Base-by-base conservation (phyloP, 768 basidiomycete species). In the Phanerochaete sordida region DNA sequence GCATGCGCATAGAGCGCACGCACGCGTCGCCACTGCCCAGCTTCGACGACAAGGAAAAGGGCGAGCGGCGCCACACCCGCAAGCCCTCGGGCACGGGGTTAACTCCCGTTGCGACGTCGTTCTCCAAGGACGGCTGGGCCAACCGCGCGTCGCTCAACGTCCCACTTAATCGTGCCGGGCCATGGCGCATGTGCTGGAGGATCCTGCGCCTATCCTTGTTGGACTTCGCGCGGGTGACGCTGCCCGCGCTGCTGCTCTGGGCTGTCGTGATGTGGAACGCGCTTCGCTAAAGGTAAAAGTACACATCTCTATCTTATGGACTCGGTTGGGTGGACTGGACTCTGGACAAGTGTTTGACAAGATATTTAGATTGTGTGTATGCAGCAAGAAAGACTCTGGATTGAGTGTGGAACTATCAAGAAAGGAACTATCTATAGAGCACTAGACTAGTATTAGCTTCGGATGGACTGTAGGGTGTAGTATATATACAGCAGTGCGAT, bases 231-330 rank as follows among this genome's bases (percentile, higher is more conserved):
- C 11, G 11, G 16, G 39, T 57, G 1, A 26, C 24, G 13, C 49
- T 57, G 61, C 61, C 57, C 9, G 35, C 61, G 1, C 3, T 46
- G 4, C 12, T 46, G 2, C 31, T 62, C 33, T 62, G 61, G 61
- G 26, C n/a, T 16, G 26, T 58, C 12, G 28, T 58, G 27, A 37
- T 45, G 27, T 62, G 56, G 55, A 31, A 45, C 21, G 46, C 43
- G 23, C 49, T 53, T 15, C 26, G 26, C 26, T 54, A 27, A 56
- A 19, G 11, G 2, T 54, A 45, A 43, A 19, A 30, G 26, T 44
- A 43, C 16, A 56, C 30, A 2, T n/a, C 26, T 9, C 21, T 23
- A 21, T 47, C n/a, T 47, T n/a, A n/a, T n/a, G n/a, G n/a, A n/a
- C n/a, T n/a, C n/a, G 21, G 46, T 19, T 12, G 26, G 24, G 27